Percentiles rank a stretch among this genome's conserved stretches.
Conservation (phyloP, 371 early-diverging fungal species). For the Apophysomyces variabilis region DNA sequence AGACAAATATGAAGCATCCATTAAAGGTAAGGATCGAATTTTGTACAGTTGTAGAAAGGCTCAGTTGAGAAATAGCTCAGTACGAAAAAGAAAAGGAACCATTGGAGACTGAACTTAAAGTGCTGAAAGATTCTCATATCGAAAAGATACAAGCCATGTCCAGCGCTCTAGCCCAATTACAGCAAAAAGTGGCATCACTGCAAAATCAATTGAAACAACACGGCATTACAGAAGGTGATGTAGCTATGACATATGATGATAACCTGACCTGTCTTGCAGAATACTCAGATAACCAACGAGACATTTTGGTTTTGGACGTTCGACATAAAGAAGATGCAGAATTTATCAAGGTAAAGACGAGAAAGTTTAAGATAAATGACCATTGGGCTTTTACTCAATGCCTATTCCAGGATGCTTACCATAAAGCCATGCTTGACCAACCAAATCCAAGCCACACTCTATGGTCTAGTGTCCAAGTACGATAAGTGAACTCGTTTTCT, state of each 20-base stretch:
- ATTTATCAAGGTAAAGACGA: slow-evolving; percentile 35
- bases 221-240: slow-evolving; percentile 32
- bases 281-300: slow-evolving; percentile 14
- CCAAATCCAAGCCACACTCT: slow-evolving; percentile 19
- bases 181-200: slow-evolving; percentile 21
- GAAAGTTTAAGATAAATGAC: neutral
- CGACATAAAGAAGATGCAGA: slow-evolving; percentile 35
- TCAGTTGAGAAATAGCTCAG: slow-evolving; percentile 26
- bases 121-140: slow-evolving; percentile 40
- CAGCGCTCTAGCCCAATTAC: slow-evolving; percentile 29
- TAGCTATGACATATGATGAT: slow-evolving; percentile 7
- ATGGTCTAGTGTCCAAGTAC: slow-evolving; percentile 37
- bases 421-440: slow-evolving; percentile 20
- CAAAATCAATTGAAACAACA: slow-evolving; percentile 28
- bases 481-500: neutral
- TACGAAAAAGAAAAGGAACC: slow-evolving; percentile 36
- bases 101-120: slow-evolving; percentile 31
- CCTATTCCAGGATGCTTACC: slow-evolving; percentile 23
- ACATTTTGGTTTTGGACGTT: slow-evolving; percentile 11
- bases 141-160: slow-evolving; percentile 40
- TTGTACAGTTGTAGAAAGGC: neutral
- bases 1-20: slow-evolving; percentile 30
- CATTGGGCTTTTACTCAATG: neutral
- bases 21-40: slow-evolving; percentile 23
- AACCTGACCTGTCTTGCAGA: slow-evolving; percentile 8